phyloP scores from a whole-genome alignment of 2,329 filamentous ascomycete species.

The Colletotrichum lini region DNA sequence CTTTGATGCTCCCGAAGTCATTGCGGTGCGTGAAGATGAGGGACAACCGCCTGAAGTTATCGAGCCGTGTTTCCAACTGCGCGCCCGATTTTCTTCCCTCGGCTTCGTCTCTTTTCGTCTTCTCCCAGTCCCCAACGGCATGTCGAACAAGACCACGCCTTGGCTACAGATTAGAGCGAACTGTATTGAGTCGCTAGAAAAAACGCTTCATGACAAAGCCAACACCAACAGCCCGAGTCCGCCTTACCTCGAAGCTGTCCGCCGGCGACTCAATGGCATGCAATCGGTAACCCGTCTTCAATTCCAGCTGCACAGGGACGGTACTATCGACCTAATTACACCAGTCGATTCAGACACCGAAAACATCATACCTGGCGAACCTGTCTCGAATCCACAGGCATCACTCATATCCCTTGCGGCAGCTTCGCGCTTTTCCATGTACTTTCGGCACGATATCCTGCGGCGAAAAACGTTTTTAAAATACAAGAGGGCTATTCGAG shows the following conservation, averaged over 20 bases:
- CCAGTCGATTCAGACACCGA: neutral
- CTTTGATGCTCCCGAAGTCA: too few relatives aligned
- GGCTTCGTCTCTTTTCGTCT: too few relatives aligned
- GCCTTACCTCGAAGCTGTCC: slow-evolving; percentile 1
- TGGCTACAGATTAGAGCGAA: neutral
- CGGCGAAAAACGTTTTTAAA: neutral
- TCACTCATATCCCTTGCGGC: neutral
- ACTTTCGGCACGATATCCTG: neutral
- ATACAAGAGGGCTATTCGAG: neutral
- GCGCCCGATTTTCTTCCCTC: too few relatives aligned
- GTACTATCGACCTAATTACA: neutral
- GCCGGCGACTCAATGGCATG: neutral
- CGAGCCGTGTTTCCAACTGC: too few relatives aligned
- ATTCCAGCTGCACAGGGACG: neutral
- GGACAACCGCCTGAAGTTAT: too few relatives aligned
- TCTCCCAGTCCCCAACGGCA: neutral
- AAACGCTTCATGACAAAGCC: neutral
- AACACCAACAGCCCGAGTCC: neutral
- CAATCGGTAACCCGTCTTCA: neutral
- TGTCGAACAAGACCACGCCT: neutral
- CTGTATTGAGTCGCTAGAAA: neutral
- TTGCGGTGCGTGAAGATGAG: too few relatives aligned
- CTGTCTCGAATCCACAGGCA: neutral
- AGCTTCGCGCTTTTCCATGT: neutral
- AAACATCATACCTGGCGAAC: neutral